Conservation (phyloP, 2,329 filamentous ascomycete species). For the Scedosporium apiospermum region DNA sequence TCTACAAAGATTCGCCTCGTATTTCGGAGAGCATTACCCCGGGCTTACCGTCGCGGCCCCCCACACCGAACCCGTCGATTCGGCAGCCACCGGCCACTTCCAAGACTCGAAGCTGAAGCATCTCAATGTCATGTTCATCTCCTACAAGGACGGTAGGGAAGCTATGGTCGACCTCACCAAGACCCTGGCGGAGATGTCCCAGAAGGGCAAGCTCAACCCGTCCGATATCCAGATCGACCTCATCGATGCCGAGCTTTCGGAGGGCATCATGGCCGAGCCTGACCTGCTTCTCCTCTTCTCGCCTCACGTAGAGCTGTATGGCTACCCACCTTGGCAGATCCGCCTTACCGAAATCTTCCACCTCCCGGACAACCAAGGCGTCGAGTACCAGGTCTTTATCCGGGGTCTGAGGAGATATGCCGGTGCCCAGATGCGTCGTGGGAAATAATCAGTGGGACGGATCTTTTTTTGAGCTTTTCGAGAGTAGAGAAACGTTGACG, state of each 20-base stretch:
- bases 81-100: constrained; percentile 16
- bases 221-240: constrained; percentile 78
- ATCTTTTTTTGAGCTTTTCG: constrained; percentile 9
- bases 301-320: constrained; percentile 71
- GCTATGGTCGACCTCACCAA: constrained; percentile 93
- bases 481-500: too few species aligned
- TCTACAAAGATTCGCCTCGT: constrained; percentile 69
- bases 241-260: constrained; percentile 77
- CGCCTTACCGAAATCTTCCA: constrained; percentile 89
- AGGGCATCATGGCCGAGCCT: constrained; percentile 76
- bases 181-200: constrained; percentile 90
- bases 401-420: constrained; percentile 76
- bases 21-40: constrained; percentile 73
- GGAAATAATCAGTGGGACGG: constrained; percentile 35
- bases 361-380: constrained; percentile 64
- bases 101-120: constrained; percentile 8
- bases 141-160: constrained; percentile 79
- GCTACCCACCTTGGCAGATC: constrained; percentile 95
- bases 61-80: constrained; percentile 29
- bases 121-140: constrained; percentile 47
- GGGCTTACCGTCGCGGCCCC: constrained; percentile 49
- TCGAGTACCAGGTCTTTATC: constrained; percentile 92
- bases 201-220: constrained; percentile 71
- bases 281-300: constrained; percentile 84
- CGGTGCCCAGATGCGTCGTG: constrained; percentile 80